phyloP scores from a whole-genome alignment of 2,329 filamentous ascomycete genomes.

The Rhinocladiella similis region DNA sequence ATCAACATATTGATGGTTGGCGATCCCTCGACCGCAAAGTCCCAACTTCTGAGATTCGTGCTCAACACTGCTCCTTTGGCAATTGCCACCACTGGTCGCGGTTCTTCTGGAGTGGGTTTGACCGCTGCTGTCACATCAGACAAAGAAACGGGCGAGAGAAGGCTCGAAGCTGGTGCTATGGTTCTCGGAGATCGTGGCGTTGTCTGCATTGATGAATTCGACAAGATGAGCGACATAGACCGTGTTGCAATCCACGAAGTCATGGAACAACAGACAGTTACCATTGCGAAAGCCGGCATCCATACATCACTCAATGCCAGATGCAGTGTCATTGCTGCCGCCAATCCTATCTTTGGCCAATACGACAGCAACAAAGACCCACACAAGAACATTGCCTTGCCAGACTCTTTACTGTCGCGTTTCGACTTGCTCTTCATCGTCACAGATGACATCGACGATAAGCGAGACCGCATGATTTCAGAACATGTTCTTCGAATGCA shows the following conservation, averaged over 20 bases:
- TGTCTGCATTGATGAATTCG: conserved; percentile 98
- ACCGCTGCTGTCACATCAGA: conserved; percentile 95
- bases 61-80: conserved; percentile 94
- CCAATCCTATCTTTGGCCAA: conserved; percentile 96
- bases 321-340: conserved; percentile 93
- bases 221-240: conserved; percentile 99
- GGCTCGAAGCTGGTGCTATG: conserved; percentile 97
- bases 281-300: conserved; percentile 97
- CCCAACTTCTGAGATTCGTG: conserved; percentile 94
- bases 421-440: conserved; percentile 98
- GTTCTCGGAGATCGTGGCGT: conserved; percentile 95
- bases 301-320: conserved; percentile 96
- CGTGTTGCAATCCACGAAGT: conserved; percentile 99
- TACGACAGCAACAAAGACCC: conserved; percentile 99
- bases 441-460: conserved; percentile 96
- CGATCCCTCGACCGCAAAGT: conserved; percentile 97
- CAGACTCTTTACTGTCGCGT: conserved; percentile 94
- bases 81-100: conserved; percentile 94
- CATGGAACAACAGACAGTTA: conserved; percentile 99
- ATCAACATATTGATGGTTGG: conserved; percentile 99
- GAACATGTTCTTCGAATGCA: conserved; percentile 98
- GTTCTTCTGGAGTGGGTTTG: conserved; percentile 95
- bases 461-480: conserved; percentile 83
- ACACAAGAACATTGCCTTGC: conserved; percentile 96
- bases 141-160: conserved; percentile 93